These are phyloP conservation scores for Leptomonas seymouri DNA, from an alignment of 208 protist species.

Conservation along the genomic window DNA sequence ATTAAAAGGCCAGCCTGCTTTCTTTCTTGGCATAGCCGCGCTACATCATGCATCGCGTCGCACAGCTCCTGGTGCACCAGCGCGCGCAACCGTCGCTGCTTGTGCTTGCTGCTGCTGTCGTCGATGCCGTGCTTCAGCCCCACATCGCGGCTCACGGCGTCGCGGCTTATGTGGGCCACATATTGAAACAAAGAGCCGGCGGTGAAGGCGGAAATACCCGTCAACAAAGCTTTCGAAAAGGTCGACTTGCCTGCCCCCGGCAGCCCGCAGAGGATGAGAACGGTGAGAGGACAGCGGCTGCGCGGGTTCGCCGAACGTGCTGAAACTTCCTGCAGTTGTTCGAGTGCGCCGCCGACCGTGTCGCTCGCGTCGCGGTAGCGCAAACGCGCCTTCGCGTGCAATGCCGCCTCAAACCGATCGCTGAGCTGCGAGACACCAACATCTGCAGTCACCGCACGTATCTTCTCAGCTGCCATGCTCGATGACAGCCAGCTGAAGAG, in stretches of 20 bases:
- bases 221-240: slow-evolving; percentile 31
- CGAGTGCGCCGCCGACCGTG: slow-evolving; percentile 48
- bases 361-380: slow-evolving; percentile 43
- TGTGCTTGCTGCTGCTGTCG: slow-evolving; percentile 66
- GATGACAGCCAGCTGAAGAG: slow-evolving; percentile 52
- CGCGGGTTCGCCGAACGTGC: slow-evolving; percentile 18
- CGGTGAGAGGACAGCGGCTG: slow-evolving; percentile 39
- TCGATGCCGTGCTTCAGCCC: slow-evolving; percentile 40
- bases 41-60: slow-evolving; percentile 28
- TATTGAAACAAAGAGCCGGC: slow-evolving; percentile 37
- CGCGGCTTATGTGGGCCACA: slow-evolving; percentile 60
- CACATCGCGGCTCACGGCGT: slow-evolving; percentile 47
- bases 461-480: not conserved
- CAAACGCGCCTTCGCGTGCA: slow-evolving; percentile 26
- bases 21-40: slow-evolving; percentile 14
- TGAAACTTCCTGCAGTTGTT: slow-evolving; percentile 39
- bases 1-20: slow-evolving; percentile 48
- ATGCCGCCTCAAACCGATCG: slow-evolving; percentile 41
- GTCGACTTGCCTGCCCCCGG: slow-evolving; percentile 75
- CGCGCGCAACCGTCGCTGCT: slow-evolving; percentile 53
- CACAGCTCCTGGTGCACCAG: slow-evolving; percentile 43
- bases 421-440: slow-evolving; percentile 37
- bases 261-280: slow-evolving; percentile 72
- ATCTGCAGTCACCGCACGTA: slow-evolving; percentile 29
- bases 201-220: slow-evolving; percentile 1